Evolutionary conservation across 495 filamentous ascomycete genomes (phyloP).

Genomic region (Friedmanniomyces endolithicus): DNA sequence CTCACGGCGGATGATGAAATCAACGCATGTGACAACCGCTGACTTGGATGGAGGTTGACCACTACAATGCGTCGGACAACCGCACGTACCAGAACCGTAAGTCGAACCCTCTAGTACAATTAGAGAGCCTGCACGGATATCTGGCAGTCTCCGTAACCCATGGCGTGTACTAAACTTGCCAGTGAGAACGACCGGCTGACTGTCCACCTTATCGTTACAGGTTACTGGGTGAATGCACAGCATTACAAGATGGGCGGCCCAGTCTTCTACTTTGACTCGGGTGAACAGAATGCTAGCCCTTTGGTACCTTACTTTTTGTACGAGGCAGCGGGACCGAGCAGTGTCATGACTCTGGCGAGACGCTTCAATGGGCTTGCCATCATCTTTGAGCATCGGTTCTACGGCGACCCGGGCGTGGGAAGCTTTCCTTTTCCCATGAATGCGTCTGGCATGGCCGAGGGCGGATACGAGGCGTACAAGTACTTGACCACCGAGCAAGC

Average conservation of each 20-base stretch:
- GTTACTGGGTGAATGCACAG: not conserved
- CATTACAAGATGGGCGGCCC: slow-evolving; percentile 5
- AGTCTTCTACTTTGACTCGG: slow-evolving; percentile 10
- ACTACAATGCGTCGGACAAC: slow-evolving; percentile 8
- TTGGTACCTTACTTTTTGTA: slow-evolving; percentile 13
- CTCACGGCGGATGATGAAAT: too few relatives aligned
- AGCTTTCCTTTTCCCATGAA: slow-evolving; percentile 7
- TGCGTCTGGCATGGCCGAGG: slow-evolving; percentile 2
- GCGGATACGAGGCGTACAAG: slow-evolving; percentile 11
- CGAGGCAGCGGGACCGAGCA: slow-evolving; percentile 6
- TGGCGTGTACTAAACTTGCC: too few relatives aligned
- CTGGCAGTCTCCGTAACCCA: too few relatives aligned
- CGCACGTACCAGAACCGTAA: slow-evolving; percentile 7
- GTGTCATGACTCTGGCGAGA: not conserved
- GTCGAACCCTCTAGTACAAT: not conserved
- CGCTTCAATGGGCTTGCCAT: slow-evolving; percentile 2
- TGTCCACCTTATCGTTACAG: too few relatives aligned
- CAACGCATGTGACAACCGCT: not conserved
- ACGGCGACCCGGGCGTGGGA: not conserved
- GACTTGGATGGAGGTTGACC: not conserved
- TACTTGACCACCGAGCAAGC: slow-evolving; percentile 12
- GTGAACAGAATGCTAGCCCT: slow-evolving; percentile 10
- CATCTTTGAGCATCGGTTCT: slow-evolving; percentile 12
- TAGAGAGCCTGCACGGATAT: not conserved
- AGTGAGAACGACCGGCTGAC: too few relatives aligned